A percentile compares a stretch with the other conserved stretches of the same genome.
phyloP scores from a whole-genome alignment of 805 yeast genomes.

The Metschnikowia kunwiensis region DNA sequence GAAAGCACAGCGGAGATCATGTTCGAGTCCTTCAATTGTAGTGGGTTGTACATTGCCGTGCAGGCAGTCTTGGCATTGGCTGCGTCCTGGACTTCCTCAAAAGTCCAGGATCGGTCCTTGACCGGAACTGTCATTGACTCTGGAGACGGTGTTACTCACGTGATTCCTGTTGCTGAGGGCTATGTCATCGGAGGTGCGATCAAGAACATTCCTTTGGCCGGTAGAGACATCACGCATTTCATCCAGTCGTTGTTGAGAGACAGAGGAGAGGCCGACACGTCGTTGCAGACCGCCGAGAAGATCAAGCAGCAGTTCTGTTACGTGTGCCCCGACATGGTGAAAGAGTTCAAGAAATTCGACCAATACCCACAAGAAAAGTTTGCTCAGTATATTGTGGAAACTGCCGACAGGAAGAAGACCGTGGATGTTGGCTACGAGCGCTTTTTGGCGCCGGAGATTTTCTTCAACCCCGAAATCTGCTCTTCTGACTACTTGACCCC shows the following conservation, averaged over 20 bases:
- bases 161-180: slow-evolving; percentile 98
- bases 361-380: slow-evolving; percentile 84
- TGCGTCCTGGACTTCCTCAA: slow-evolving; percentile 97
- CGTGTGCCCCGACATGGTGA: slow-evolving; percentile 96
- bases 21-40: slow-evolving; percentile 98
- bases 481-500: slow-evolving; percentile 95
- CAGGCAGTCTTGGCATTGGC: slow-evolving; percentile 98
- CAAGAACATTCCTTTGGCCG: slow-evolving; percentile 97
- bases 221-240: slow-evolving; percentile 93
- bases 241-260: slow-evolving; percentile 93
- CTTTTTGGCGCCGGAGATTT: slow-evolving; percentile 97
- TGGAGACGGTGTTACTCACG: slow-evolving; percentile 99
- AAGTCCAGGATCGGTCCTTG: slow-evolving; percentile 89
- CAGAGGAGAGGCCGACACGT: slow-evolving; percentile 93
- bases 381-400: slow-evolving; percentile 88
- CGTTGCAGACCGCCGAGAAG: slow-evolving; percentile 92
- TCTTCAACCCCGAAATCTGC: slow-evolving; percentile 96
- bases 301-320: slow-evolving; percentile 96
- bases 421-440: slow-evolving; percentile 98
- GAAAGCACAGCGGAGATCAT: slow-evolving; percentile 98
- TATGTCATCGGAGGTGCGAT: slow-evolving; percentile 97
- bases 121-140: slow-evolving; percentile 98
- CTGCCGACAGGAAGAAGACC: slow-evolving; percentile 57
- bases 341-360: slow-evolving; percentile 92
- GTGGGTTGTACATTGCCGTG: slow-evolving; percentile 96